Evolutionary conservation across 164 flowering plant genomes (phyloP), one percentile per base, ranked within the genome.

Genomic region (Nelumbo lutea): DNA sequence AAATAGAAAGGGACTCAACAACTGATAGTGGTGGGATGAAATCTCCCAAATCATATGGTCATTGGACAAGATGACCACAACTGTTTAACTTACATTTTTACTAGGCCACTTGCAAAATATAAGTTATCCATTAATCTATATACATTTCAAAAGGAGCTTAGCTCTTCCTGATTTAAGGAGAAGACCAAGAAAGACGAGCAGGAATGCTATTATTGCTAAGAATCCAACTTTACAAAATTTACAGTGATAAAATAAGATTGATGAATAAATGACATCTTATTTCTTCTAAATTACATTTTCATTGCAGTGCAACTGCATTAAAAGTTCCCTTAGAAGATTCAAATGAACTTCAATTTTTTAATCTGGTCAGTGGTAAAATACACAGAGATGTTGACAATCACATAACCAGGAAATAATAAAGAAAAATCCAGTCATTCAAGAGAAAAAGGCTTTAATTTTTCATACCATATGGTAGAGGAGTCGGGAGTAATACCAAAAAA

Each of bases 381-480:
- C 27, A 27, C 27, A 27, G 27, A 27, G 48, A 46, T 46, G 48
- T 4, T 46, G 48, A 46, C 48, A 59, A 71, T 40, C 38, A 65
- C 6, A 10, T 9, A 60, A 3, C 47, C n/a, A 60, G 61, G n/a
- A 59, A 38, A 42, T 6, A 3, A 57, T 5, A 62, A 55, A 43
- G 51, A 61, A 10, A 60, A 68, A 56, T 8, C 43, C 13, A 42
- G 9, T 27, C 27, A 27, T 27, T 27, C 27, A 27, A 13, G 43
- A 50, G 48, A 38, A 40, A 41, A 47, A 73, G 42, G 42, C 44
- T 41, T 45, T 43, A 47, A 72, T 67, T 62, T 42, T 62, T 42
- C 93, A 79, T 88, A 96, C 98, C 99, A 96, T 85, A 96, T 96
- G 64, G 96, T 92, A 81, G 97, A 96, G 61, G 99, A 96, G 85